Evolutionary conservation across 352 stramenopile species (phyloP).

Genomic region (Globisporangium alternatum): DNA sequence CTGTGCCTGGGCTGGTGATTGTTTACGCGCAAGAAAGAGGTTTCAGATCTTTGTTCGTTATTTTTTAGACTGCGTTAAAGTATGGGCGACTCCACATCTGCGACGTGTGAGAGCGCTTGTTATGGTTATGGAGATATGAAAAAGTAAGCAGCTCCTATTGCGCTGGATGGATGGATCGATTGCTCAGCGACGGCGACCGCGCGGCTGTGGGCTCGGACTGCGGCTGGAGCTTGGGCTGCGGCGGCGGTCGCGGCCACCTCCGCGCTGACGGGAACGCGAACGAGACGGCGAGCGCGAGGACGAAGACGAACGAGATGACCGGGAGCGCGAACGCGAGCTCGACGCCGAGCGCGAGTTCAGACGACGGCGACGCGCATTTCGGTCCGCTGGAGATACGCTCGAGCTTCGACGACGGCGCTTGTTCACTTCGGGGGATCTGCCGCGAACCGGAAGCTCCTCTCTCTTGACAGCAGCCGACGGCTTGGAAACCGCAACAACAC

Average conservation of each 20-base stretch:
- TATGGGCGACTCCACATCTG: background rate
- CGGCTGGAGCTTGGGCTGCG: constrained; percentile 28
- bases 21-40: background rate
- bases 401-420: constrained; percentile 26
- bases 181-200: constrained; percentile 12
- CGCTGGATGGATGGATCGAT: background rate
- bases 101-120: background rate
- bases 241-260: constrained; percentile 17
- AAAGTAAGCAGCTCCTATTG: background rate
- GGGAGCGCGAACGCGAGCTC: constrained; percentile 5
- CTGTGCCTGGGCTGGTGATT: background rate
- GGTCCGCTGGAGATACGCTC: constrained; percentile 21
- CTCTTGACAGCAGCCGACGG: constrained; percentile 2
- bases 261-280: constrained; percentile 24
- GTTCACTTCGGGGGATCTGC: constrained; percentile 2
- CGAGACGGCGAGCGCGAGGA: constrained; percentile 29
- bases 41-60: background rate
- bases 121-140: background rate
- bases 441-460: constrained; percentile 9
- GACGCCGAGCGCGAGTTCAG: constrained; percentile 21
- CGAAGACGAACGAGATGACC: constrained; percentile 23
- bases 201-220: constrained; percentile 20
- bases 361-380: constrained; percentile 22
- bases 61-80: background rate
- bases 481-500: background rate